phyloP scores from a whole-genome alignment of 805 yeast species.

The Lachancea thermotolerans region DNA sequence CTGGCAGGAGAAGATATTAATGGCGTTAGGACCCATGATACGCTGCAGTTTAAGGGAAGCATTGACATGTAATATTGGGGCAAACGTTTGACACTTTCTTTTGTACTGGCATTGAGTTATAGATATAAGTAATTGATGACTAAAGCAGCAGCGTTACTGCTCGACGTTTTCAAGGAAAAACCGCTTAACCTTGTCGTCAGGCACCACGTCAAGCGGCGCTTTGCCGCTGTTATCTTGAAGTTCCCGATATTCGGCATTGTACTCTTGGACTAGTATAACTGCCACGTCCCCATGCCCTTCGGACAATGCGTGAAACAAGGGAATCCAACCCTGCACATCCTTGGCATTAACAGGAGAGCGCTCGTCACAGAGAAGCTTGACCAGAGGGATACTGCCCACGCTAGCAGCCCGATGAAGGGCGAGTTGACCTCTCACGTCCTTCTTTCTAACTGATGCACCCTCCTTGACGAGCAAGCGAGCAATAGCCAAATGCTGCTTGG shows the following conservation, averaged over 20 bases:
- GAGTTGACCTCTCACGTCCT: conserved; percentile 58
- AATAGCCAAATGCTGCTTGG: conserved; percentile 54
- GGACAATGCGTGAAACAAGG: conserved; percentile 82
- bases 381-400: conserved; percentile 55
- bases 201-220: conserved; percentile 48
- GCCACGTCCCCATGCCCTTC: conserved; percentile 85
- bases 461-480: conserved; percentile 46
- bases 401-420: conserved; percentile 83
- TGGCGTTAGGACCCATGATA: conserved; percentile 19
- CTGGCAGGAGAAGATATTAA: conserved; percentile 17
- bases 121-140: background rate
- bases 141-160: background rate
- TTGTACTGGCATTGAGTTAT: background rate
- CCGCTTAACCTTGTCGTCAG: conserved; percentile 43
- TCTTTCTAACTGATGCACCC: conserved; percentile 55
- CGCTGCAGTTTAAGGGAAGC: conserved; percentile 18
- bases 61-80: conserved; percentile 8
- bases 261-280: conserved; percentile 42
- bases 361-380: conserved; percentile 44
- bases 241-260: conserved; percentile 56
- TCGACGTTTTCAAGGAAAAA: conserved; percentile 30
- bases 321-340: conserved; percentile 74
- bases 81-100: background rate
- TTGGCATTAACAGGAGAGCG: conserved; percentile 60
- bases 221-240: conserved; percentile 45